Conservation (phyloP, 495 filamentous ascomycete genomes). For the Neurospora hispaniola region DNA sequence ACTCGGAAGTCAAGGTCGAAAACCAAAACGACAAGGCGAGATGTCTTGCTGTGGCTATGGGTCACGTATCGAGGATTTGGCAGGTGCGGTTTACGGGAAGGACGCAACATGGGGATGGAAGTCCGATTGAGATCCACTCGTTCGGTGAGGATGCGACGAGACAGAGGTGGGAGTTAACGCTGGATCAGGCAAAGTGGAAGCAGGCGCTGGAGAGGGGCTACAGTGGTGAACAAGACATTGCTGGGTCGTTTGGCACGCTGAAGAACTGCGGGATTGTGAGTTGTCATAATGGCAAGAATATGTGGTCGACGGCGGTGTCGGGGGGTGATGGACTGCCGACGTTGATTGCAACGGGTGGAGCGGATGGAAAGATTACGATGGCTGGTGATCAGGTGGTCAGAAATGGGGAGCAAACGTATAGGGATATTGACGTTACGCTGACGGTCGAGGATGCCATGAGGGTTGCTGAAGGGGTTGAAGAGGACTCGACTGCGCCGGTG, state of each 20-base stretch:
- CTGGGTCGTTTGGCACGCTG: slow-evolving; percentile 26
- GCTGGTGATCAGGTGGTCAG: slow-evolving; percentile 15
- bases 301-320: slow-evolving; percentile 65
- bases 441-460: slow-evolving; percentile 13
- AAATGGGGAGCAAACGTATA: not conserved
- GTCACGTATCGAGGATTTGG: slow-evolving; percentile 87
- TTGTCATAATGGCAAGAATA: slow-evolving; percentile 76
- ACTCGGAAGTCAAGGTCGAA: slow-evolving; percentile 17
- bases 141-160: slow-evolving; percentile 71
- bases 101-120: slow-evolving; percentile 1
- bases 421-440: slow-evolving; percentile 10
- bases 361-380: slow-evolving; percentile 55
- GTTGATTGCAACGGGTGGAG: slow-evolving; percentile 69
- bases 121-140: slow-evolving; percentile 45
- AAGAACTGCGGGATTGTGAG: slow-evolving; percentile 40
- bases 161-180: slow-evolving; percentile 54
- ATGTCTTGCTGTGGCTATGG: slow-evolving; percentile 60
- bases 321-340: slow-evolving; percentile 13
- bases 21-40: slow-evolving; percentile 13
- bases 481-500: not conserved
- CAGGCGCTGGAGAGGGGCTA: not conserved
- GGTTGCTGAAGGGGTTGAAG: not conserved
- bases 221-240: slow-evolving; percentile 4
- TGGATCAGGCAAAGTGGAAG: slow-evolving; percentile 11
- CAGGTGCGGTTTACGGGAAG: slow-evolving; percentile 49